Percentiles rank a stretch among this genome's conserved stretches.
Evolutionary conservation across 2,329 filamentous ascomycete species (phyloP).

Genomic region (Colletotrichum costaricense): DNA sequence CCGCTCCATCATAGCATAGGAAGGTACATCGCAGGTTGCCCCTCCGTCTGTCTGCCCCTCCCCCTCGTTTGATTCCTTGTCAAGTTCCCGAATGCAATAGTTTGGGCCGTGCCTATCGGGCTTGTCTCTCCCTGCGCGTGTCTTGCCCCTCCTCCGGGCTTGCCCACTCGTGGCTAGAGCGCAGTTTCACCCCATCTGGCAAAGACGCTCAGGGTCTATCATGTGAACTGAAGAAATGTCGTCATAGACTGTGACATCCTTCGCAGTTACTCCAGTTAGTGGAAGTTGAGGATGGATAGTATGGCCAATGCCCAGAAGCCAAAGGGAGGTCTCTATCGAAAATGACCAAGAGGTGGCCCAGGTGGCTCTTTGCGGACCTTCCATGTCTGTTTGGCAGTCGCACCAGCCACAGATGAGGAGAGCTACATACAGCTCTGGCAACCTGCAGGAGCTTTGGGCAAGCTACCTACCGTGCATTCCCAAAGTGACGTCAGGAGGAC

Average conservation of each 20-base stretch:
- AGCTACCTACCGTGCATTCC: not conserved
- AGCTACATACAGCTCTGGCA: slow-evolving; percentile 17
- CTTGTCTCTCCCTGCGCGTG: slow-evolving; percentile 26
- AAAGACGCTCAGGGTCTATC: slow-evolving; percentile 35
- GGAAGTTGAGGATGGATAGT: not conserved
- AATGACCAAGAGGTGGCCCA: slow-evolving; percentile 8
- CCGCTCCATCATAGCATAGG: not conserved
- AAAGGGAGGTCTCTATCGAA: slow-evolving; percentile 21
- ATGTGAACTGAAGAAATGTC: slow-evolving; percentile 35
- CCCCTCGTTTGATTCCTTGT: slow-evolving; percentile 23
- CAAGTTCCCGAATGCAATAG: not conserved
- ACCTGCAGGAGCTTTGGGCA: not conserved
- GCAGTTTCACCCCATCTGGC: slow-evolving; percentile 35
- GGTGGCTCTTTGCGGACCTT: slow-evolving; percentile 18
- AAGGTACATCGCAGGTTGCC: not conserved
- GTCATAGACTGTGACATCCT: slow-evolving; percentile 29
- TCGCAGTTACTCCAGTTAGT: slow-evolving; percentile 11
- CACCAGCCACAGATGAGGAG: slow-evolving; percentile 24
- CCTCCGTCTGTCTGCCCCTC: slow-evolving; percentile 5
- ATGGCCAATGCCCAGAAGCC: slow-evolving; percentile 6
- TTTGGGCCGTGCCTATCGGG: slow-evolving; percentile 2
- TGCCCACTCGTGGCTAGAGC: slow-evolving; percentile 27
- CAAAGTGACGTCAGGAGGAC: slow-evolving; percentile 18
- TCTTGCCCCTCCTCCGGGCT: slow-evolving; percentile 8
- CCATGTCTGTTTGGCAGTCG: slow-evolving; percentile 6